Conservation (phyloP, 257 asterid genomes). For the Leptodermis oblonga region DNA sequence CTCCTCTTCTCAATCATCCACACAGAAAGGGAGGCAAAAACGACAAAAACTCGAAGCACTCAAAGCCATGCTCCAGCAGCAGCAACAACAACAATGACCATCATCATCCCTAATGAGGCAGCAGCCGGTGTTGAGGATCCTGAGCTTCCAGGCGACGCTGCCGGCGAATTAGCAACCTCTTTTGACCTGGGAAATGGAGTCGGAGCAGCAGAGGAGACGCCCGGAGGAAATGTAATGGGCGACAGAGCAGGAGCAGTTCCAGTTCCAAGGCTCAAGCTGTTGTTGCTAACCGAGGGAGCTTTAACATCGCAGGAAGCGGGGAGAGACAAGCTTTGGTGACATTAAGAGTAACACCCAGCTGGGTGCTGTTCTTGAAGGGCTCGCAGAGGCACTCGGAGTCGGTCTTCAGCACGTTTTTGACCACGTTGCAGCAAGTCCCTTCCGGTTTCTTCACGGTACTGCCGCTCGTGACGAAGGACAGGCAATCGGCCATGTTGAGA, state of each 20-base stretch:
- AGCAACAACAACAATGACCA: slow-evolving; percentile 11
- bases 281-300: slow-evolving; percentile 65
- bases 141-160: slow-evolving; percentile 36
- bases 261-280: slow-evolving; percentile 43
- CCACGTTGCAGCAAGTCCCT: slow-evolving; percentile 71
- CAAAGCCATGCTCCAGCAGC: slow-evolving; percentile 22
- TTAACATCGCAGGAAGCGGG: slow-evolving; percentile 84
- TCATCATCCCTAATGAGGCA: slow-evolving; percentile 23
- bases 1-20: background rate
- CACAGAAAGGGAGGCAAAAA: slow-evolving; percentile 11
- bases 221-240: slow-evolving; percentile 48
- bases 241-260: slow-evolving; percentile 62
- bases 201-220: slow-evolving; percentile 34
- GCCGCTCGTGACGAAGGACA: slow-evolving; percentile 60
- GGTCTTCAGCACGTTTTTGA: slow-evolving; percentile 64
- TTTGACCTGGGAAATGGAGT: slow-evolving; percentile 18
- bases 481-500: slow-evolving; percentile 67
- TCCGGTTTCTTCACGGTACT: slow-evolving; percentile 61
- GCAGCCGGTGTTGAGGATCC: slow-evolving; percentile 32
- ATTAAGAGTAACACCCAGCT: slow-evolving; percentile 67
- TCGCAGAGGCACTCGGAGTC: slow-evolving; percentile 76
- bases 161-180: slow-evolving; percentile 36
- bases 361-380: slow-evolving; percentile 74
- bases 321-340: slow-evolving; percentile 68
- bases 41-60: slow-evolving; percentile 23